Base-by-base conservation (phyloP, 371 early-diverging fungal genomes). In the Lichtheimia ramosa region DNA sequence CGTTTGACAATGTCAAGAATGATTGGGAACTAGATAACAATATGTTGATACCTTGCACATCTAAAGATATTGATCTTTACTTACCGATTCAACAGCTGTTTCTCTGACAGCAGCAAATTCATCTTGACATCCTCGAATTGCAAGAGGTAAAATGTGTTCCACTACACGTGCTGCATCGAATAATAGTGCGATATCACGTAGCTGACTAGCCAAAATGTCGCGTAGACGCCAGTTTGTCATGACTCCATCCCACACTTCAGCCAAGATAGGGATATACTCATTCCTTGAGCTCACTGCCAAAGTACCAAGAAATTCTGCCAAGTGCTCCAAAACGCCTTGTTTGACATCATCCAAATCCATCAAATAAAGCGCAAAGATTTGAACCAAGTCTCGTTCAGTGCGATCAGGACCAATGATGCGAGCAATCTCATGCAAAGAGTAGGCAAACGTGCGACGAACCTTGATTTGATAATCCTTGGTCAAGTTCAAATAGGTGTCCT, bases 331-430 rank as follows among this genome's bases (percentile, higher is more conserved):
- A 0, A 84, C 83, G 7, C 84, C 86, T 57, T 86, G 82, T 51
- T 82, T 83, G 59, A 86, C 83, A 48, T 83, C 84, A 49, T 83
- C 86, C 41, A 83, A 62, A 25, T 84, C 86, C 72, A 79, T 74
- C 14, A 86, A 64, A 59, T 83, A 86, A 10, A 83, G 68, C 1
- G 86, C 81, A 65, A 86, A 86, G 6, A 83, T 84, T 40, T 82
- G 71, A 0, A 82, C 83, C 16, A 86, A 54, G 56, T 86, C 86
- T 3, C 83, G 76, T 50, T 83, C 86, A 0, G 86, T 79, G 15
- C 79, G 62, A 51, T 83, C 84, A 12, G 86, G 80, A 4, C 86
- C 86, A 48, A 86, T 76, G 16, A 83, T 79, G 12, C 75, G 71
- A 0, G 86, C 84, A 51, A 86, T 72, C 51, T 83, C 86, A 51